Percentiles rank a stretch among this genome's conserved stretches.
Conservation (phyloP, 2,329 filamentous ascomycete species). For the Penicillium aurantiogriseum region DNA sequence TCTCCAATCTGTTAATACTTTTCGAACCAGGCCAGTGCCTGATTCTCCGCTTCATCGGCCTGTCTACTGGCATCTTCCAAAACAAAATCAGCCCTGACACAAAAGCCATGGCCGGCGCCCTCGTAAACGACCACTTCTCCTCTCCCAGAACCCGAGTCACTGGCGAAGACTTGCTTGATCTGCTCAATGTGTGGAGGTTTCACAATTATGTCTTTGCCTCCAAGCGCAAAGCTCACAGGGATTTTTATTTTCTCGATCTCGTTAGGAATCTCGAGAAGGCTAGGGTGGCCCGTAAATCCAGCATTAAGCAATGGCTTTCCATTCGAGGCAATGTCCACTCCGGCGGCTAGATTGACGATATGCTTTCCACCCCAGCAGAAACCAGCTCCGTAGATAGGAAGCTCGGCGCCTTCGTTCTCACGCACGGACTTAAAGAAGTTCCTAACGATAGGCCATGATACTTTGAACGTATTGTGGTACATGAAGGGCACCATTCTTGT, state of each 20-base stretch:
- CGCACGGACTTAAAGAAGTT: slow-evolving; percentile 41
- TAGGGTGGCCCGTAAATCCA: slow-evolving; percentile 4
- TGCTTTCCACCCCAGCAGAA: slow-evolving; percentile 66
- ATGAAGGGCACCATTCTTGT: background rate
- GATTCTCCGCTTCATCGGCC: slow-evolving; percentile 28
- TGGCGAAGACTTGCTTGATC: background rate
- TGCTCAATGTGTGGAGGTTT: background rate
- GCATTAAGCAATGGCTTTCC: background rate
- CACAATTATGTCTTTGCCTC: background rate
- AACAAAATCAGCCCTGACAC: slow-evolving; percentile 26
- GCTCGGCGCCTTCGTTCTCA: slow-evolving; percentile 27
- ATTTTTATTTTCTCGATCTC: slow-evolving; percentile 4
- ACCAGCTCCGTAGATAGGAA: slow-evolving; percentile 55
- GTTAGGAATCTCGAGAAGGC: background rate
- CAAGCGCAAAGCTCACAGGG: slow-evolving; percentile 2
- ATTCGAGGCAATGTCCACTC: slow-evolving; percentile 41
- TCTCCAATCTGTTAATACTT: background rate
- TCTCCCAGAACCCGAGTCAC: slow-evolving; percentile 41
- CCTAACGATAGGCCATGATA: slow-evolving; percentile 37
- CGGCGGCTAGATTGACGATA: slow-evolving; percentile 49
- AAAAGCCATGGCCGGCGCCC: slow-evolving; percentile 30
- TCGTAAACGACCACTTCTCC: slow-evolving; percentile 28
- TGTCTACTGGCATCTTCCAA: slow-evolving; percentile 24
- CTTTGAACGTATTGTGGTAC: slow-evolving; percentile 6
- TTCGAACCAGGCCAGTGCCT: slow-evolving; percentile 22